These are phyloP conservation scores for Nakazawaea molendinolei DNA, from an alignment of 805 yeast species.

Conservation along the genomic window DNA sequence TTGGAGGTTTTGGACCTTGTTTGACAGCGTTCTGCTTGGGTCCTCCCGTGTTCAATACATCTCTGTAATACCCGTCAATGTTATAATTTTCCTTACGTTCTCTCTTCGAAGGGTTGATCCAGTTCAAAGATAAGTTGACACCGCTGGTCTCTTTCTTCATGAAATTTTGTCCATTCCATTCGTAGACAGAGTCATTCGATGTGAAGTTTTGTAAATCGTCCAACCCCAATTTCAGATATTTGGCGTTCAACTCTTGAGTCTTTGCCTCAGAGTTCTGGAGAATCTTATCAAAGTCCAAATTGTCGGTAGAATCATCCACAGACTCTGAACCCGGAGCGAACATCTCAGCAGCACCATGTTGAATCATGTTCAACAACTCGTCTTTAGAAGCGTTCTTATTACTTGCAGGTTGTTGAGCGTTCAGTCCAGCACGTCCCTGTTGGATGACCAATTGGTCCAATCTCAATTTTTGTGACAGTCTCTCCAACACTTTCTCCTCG, in stretches of 20 bases:
- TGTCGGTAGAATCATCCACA: slow-evolving; percentile 29
- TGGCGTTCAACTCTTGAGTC: slow-evolving; percentile 53
- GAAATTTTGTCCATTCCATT: slow-evolving; percentile 84
- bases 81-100: slow-evolving; percentile 82
- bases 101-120: slow-evolving; percentile 85
- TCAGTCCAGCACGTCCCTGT: slow-evolving; percentile 44
- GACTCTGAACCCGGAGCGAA: slow-evolving; percentile 28
- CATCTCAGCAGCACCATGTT: slow-evolving; percentile 71
- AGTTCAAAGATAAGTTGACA: slow-evolving; percentile 39
- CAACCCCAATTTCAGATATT: slow-evolving; percentile 61
- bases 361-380: slow-evolving; percentile 75
- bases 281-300: slow-evolving; percentile 58
- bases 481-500: slow-evolving; percentile 74
- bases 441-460: slow-evolving; percentile 79
- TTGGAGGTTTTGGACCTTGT: slow-evolving; percentile 65
- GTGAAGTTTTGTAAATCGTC: slow-evolving; percentile 75
- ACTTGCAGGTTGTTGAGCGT: slow-evolving; percentile 27
- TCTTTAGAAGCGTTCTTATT: slow-evolving; percentile 49
- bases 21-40: slow-evolving; percentile 40
- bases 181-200: slow-evolving; percentile 66
- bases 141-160: slow-evolving; percentile 53
- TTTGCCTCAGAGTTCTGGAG: slow-evolving; percentile 55
- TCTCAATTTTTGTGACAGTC: slow-evolving; percentile 75
- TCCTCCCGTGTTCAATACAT: slow-evolving; percentile 59
- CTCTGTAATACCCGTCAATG: slow-evolving; percentile 65